A percentile compares a stretch with the other conserved stretches of the same genome.
These are phyloP conservation scores for Talaromyces liani DNA, from an alignment of 495 filamentous ascomycete genomes.

Conservation along the genomic window DNA sequence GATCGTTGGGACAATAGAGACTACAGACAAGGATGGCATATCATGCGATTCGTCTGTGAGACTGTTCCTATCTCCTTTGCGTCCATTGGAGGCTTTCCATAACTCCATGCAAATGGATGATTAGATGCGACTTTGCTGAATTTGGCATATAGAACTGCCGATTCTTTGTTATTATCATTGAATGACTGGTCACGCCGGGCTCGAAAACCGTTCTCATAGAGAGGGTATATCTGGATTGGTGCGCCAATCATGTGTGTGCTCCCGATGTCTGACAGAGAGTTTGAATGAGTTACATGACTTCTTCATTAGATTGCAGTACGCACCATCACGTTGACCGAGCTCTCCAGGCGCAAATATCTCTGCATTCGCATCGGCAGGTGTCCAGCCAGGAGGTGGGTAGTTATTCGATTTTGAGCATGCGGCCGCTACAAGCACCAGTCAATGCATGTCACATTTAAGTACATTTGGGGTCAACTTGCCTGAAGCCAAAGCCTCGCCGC, in stretches of 20 bases:
- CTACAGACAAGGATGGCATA: slow-evolving; percentile 42
- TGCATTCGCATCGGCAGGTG: slow-evolving; percentile 22
- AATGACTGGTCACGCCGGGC: slow-evolving; percentile 41
- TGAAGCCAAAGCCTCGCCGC: slow-evolving; percentile 49
- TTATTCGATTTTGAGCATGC: slow-evolving; percentile 24
- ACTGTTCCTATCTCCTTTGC: slow-evolving; percentile 34
- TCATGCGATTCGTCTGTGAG: slow-evolving; percentile 45
- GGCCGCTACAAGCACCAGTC: slow-evolving; percentile 21
- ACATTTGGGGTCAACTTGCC: slow-evolving; percentile 21
- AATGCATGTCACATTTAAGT: slow-evolving; percentile 9
- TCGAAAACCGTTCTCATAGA: slow-evolving; percentile 47
- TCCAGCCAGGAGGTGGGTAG: slow-evolving; percentile 44
- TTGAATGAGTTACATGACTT: background rate
- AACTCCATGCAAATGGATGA: slow-evolving; percentile 40
- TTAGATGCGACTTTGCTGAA: slow-evolving; percentile 39
- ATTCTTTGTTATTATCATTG: slow-evolving; percentile 40
- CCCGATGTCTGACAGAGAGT: slow-evolving; percentile 23
- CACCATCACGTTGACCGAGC: slow-evolving; percentile 9
- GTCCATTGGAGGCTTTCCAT: slow-evolving; percentile 28
- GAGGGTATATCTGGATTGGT: slow-evolving; percentile 48
- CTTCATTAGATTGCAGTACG: slow-evolving; percentile 7
- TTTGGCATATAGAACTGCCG: slow-evolving; percentile 38
- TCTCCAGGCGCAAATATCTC: slow-evolving; percentile 13
- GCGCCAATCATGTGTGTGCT: slow-evolving; percentile 38
- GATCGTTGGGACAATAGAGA: background rate